A percentile compares a stretch with the other conserved stretches of the same genome.
Conservation (phyloP, 768 basidiomycete genomes). For the Coprinellus aureogranulatus region DNA sequence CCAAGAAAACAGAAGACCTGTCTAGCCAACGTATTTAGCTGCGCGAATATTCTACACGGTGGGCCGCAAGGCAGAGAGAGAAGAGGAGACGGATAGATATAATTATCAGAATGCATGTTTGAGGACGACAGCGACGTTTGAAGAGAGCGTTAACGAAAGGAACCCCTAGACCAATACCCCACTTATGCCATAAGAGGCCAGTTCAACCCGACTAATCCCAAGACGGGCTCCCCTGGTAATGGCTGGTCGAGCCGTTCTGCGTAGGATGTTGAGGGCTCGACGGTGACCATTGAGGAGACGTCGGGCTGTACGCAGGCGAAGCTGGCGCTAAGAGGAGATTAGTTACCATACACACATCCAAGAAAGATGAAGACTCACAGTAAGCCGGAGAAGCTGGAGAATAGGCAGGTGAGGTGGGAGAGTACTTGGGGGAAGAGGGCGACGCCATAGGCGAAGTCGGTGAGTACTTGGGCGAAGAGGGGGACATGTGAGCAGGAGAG, state of each 20-base stretch:
- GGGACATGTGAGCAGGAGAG: conserved; percentile 73
- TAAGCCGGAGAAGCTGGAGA: conserved; percentile 33
- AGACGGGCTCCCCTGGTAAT: conserved; percentile 50
- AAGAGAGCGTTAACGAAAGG: conserved; percentile 1
- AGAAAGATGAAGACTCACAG: conserved; percentile 8
- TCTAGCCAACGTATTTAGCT: conserved; percentile 4
- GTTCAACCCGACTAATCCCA: conserved; percentile 42
- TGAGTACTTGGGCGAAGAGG: conserved; percentile 89
- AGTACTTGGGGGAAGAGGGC: conserved; percentile 90
- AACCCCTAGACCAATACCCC: not conserved
- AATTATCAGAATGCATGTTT: conserved; percentile 26
- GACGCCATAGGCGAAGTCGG: conserved; percentile 90
- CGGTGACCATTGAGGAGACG: conserved; percentile 81
- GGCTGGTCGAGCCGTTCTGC: conserved; percentile 38
- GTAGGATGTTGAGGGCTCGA: conserved; percentile 65
- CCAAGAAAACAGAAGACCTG: too few relatives aligned
- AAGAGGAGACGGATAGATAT: conserved; percentile 4
- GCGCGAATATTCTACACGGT: conserved; percentile 26
- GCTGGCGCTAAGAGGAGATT: conserved; percentile 57
- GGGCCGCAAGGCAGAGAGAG: not conserved
- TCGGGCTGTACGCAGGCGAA: conserved; percentile 83
- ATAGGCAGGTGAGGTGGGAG: conserved; percentile 37
- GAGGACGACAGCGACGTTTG: conserved; percentile 10
- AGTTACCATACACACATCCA: conserved; percentile 17
- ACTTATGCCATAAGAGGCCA: not conserved